A percentile compares a stretch with the other conserved stretches of the same genome.
Evolutionary conservation across 1,139 yeast genomes (phyloP).

Genomic region (Pneumocystis jirovecii): DNA sequence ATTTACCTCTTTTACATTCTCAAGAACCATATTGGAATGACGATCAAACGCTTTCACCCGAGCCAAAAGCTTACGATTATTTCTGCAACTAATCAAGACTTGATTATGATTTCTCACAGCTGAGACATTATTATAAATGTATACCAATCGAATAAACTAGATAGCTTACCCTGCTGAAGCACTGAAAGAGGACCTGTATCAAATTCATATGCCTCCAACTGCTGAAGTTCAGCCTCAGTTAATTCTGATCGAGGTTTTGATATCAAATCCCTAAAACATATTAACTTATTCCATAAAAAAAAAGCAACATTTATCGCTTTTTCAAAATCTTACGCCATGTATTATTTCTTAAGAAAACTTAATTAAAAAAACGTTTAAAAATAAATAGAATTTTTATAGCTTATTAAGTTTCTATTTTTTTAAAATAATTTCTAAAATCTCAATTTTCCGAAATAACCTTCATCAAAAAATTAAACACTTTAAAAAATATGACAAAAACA

Average conservation of each 20-base stretch:
- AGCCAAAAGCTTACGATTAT: slow-evolving; percentile 80
- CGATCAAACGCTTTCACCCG: slow-evolving; percentile 90
- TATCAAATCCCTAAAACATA: slow-evolving; percentile 38
- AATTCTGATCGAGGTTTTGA: slow-evolving; percentile 68
- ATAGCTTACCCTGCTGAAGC: slow-evolving; percentile 36
- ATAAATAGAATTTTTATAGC: background rate
- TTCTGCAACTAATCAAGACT: slow-evolving; percentile 77
- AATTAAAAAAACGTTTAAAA: background rate
- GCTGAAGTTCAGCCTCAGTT: slow-evolving; percentile 62
- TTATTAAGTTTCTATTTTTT: background rate
- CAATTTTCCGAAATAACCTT: background rate
- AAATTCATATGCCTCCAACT: slow-evolving; percentile 74
- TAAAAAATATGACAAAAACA: background rate
- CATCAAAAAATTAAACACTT: background rate
- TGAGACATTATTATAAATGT: background rate
- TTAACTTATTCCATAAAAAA: background rate
- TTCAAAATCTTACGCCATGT: background rate
- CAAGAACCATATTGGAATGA: slow-evolving; percentile 84
- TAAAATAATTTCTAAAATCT: background rate
- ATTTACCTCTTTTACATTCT: slow-evolving; percentile 66
- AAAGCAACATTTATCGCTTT: background rate
- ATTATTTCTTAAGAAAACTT: background rate
- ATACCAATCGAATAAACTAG: background rate
- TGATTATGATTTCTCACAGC: slow-evolving; percentile 64
- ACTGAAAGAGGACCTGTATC: slow-evolving; percentile 83